Percentiles rank a stretch among this genome's conserved stretches.
Evolutionary conservation across 805 yeast species (phyloP).

Genomic region (Metschnikowia anglica): DNA sequence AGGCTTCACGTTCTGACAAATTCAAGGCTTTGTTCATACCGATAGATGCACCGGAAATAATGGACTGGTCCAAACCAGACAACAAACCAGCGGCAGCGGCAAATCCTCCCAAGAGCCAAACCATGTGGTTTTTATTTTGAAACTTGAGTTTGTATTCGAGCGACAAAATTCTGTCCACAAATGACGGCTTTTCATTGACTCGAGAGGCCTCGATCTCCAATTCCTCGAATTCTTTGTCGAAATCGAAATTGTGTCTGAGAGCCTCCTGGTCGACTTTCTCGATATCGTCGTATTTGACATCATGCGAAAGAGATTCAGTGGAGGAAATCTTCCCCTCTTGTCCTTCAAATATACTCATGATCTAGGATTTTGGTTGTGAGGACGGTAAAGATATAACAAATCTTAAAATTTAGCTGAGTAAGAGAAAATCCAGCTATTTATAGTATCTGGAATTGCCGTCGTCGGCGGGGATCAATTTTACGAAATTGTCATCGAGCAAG

Average conservation of each 20-base stretch:
- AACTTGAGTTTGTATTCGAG: constrained; percentile 43
- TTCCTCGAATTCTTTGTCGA: constrained; percentile 36
- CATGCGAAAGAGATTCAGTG: constrained; percentile 19
- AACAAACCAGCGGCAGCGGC: constrained; percentile 65
- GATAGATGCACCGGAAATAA: constrained; percentile 61
- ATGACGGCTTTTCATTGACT: constrained; percentile 30
- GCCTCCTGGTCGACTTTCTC: constrained; percentile 29
- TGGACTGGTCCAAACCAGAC: constrained; percentile 67
- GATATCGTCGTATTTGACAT: constrained; percentile 20
- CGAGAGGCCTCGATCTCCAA: constrained; percentile 34
- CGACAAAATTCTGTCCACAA: constrained; percentile 37
- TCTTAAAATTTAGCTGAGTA: no score
- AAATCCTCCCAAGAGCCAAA: constrained; percentile 50
- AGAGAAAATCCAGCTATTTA: neutral
- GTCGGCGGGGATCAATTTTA: constrained; percentile 7
- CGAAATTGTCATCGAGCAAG: constrained; percentile 1
- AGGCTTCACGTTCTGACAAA: constrained; percentile 43
- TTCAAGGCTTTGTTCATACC: constrained; percentile 46
- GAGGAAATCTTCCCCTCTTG: constrained; percentile 20
- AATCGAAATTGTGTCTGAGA: constrained; percentile 33
- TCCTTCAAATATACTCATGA: constrained; percentile 22
- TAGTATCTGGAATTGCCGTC: neutral
- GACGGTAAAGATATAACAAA: neutral
- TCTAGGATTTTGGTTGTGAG: neutral
- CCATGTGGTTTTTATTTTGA: constrained; percentile 42